Percentiles rank a stretch among this genome's conserved stretches.
These are phyloP conservation scores for Isabelozyma heimii DNA, from an alignment of 805 yeast species.

Conservation along the genomic window DNA sequence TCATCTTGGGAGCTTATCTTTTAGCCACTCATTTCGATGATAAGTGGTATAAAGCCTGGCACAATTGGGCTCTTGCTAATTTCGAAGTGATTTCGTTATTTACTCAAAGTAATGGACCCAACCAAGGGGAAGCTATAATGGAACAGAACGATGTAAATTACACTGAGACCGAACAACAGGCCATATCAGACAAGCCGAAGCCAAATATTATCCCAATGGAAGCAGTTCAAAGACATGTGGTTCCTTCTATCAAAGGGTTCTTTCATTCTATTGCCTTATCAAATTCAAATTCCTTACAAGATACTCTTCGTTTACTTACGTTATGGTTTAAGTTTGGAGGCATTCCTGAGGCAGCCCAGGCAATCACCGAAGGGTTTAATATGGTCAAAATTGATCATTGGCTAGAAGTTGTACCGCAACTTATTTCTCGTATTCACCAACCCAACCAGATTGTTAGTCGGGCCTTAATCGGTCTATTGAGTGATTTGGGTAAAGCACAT, in stretches of 20 bases:
- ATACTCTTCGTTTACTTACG: constrained; percentile 83
- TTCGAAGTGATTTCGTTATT: constrained; percentile 85
- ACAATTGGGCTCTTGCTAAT: constrained; percentile 98
- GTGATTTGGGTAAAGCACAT: constrained; percentile 90
- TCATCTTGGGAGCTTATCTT: constrained; percentile 85
- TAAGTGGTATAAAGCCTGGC: constrained; percentile 99
- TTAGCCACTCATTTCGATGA: constrained; percentile 93
- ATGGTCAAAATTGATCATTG: constrained; percentile 90
- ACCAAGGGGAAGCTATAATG: constrained; percentile 18
- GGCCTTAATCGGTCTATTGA: constrained; percentile 72
- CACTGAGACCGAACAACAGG: constrained; percentile 7
- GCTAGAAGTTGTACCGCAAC: constrained; percentile 93
- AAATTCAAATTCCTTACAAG: constrained; percentile 84
- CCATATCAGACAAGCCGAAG: constrained; percentile 13
- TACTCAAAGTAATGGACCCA: constrained; percentile 22
- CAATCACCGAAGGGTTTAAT: constrained; percentile 86
- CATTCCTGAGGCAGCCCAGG: constrained; percentile 82
- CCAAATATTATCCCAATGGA: constrained; percentile 41
- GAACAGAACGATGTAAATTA: constrained; percentile 22
- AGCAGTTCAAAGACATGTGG: constrained; percentile 79
- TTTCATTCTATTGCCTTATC: constrained; percentile 92
- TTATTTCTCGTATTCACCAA: constrained; percentile 94
- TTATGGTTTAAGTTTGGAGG: constrained; percentile 98
- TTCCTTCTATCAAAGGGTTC: constrained; percentile 94
- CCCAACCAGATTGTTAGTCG: constrained; percentile 83